A percentile compares a stretch with the other conserved stretches of the same genome.
These are phyloP conservation scores for Clathrospora elynae DNA, from an alignment of 2,329 filamentous ascomycete genomes.

Conservation along the genomic window DNA sequence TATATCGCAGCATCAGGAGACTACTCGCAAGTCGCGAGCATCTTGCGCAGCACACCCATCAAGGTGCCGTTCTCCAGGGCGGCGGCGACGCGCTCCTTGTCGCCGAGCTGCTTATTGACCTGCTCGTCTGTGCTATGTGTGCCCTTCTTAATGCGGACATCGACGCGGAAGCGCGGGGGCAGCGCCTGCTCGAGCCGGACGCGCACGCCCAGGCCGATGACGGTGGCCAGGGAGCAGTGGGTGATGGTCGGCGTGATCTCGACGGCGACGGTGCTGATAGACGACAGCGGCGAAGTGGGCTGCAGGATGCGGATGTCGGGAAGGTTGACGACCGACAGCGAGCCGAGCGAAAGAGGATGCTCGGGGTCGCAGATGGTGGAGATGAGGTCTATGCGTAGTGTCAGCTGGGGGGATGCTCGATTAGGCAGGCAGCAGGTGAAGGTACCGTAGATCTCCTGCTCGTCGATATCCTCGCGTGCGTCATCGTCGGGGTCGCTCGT, in stretches of 20 bases:
- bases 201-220: constrained; percentile 91
- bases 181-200: constrained; percentile 89
- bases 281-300: constrained; percentile 64
- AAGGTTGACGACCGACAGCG: constrained; percentile 93
- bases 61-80: constrained; percentile 92
- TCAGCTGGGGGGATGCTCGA: constrained; percentile 24
- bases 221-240: constrained; percentile 93
- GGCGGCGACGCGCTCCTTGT: constrained; percentile 95
- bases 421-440: constrained; percentile 8
- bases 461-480: constrained; percentile 82
- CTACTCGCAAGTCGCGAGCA: constrained; percentile 82
- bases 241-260: constrained; percentile 96
- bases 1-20: not conserved
- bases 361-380: constrained; percentile 95
- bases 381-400: constrained; percentile 72
- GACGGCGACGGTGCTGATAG: constrained; percentile 77
- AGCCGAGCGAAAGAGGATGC: constrained; percentile 90
- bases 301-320: constrained; percentile 83
- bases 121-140: constrained; percentile 95
- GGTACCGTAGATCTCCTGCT: constrained; percentile 92
- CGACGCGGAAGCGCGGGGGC: constrained; percentile 87
- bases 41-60: constrained; percentile 86
- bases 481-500: constrained; percentile 59
- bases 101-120: constrained; percentile 93
- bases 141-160: constrained; percentile 92